Evolutionary conservation across 2,329 filamentous ascomycete species (phyloP), one percentile per base, ranked within the genome.

Genomic region (Phaeosphaeriaceae sp.): DNA sequence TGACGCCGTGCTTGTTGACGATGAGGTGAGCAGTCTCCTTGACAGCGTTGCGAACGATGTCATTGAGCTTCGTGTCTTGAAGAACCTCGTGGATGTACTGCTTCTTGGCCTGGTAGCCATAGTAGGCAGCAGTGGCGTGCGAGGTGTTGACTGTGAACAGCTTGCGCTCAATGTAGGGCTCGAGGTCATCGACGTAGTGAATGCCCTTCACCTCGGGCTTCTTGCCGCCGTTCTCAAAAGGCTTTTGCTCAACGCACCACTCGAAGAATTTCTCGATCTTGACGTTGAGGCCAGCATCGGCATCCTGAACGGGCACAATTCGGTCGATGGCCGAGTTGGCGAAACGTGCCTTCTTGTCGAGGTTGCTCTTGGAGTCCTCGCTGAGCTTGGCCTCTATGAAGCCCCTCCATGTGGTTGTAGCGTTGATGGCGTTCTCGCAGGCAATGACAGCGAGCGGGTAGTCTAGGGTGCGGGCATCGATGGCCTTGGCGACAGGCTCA

Each of bases 71-170:
- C 68, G 85, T 81, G 72, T 97, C 91, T 54, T 85, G 84, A 58
- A 97, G 83, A 7, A 92, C 88, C 66, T 97, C 93, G 72, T 94
- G 90, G 61, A 99, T 91, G 52, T 89, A 95, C 69, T 84, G 82
- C 82, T 95, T 93, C 70, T 89, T 87, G 60, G 87, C 84, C 78
- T 92, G 83, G 83, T 96, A 89, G 46, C 92, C 93, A 76, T 94
- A 92, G 83, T 97, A 97, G 52, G 94, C 93, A 16, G 92, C 92
- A 6, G 93, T 96, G 52, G 94, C 94, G 73, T 99, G 94, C 47
- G 92, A 89, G 17, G 94, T 99, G 84, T 99, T 99, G 83, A 99
- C 93, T 17, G 94, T 99, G 83, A 92, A 99, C 59, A 99, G 87
- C 84, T 99, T 99, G 76, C 94, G 92, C 86, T 99, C 94, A 68